phyloP scores from a whole-genome alignment of 225 moss, liverwort and hornwort genomes.

The Ulota crispa region DNA sequence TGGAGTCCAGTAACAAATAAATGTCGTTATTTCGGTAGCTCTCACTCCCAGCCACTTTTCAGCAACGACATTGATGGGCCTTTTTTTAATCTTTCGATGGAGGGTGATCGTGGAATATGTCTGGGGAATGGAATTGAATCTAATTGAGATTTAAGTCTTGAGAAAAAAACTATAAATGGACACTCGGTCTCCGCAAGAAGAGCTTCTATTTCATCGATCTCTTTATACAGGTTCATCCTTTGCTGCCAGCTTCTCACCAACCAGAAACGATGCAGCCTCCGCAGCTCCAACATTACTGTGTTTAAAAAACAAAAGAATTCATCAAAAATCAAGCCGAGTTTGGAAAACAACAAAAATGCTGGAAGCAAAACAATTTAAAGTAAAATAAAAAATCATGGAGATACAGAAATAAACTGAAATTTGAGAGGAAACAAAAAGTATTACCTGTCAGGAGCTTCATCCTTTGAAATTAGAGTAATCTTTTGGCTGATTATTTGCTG shows the following conservation, averaged over 20 bases:
- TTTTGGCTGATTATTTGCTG: constrained; percentile 45
- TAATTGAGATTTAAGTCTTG: background rate
- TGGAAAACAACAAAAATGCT: background rate
- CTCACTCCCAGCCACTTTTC: background rate
- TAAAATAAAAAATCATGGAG: background rate
- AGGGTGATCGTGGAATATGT: background rate
- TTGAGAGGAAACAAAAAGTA: background rate
- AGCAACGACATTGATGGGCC: background rate
- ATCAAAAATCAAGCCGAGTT: background rate
- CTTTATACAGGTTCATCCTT: constrained; percentile 56
- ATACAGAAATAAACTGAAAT: background rate
- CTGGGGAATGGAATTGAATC: background rate
- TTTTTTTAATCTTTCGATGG: background rate
- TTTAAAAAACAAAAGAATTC: background rate
- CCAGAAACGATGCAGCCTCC: constrained; percentile 74
- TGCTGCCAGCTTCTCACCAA: constrained; percentile 26
- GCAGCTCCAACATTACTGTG: constrained; percentile 66
- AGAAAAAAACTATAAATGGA: background rate
- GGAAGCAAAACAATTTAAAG: too few species aligned
- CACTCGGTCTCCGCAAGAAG: constrained; percentile 78
- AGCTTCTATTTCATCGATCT: constrained; percentile 96
- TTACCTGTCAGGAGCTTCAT: constrained; percentile 89
- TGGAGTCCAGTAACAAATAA: background rate
- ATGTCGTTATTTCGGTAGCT: background rate
- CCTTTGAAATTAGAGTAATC: constrained; percentile 71